Percentiles rank a stretch among this genome's conserved stretches.
Evolutionary conservation across 345 rosid species (phyloP).

Genomic region (Odontarrhena argentea): DNA sequence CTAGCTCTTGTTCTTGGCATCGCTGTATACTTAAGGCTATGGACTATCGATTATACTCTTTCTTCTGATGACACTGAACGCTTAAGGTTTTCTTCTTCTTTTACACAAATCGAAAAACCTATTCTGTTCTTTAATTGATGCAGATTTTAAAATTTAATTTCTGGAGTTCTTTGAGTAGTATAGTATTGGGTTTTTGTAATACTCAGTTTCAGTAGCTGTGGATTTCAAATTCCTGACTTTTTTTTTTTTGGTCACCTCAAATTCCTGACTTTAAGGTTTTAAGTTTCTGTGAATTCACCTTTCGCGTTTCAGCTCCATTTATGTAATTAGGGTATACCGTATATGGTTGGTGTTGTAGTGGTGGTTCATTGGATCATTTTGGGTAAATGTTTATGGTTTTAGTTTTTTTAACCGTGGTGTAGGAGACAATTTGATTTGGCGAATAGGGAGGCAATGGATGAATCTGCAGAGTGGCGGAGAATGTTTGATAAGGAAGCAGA

Average conservation of each 20-base stretch:
- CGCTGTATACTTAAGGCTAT: slow-evolving; percentile 70
- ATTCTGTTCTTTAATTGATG: not conserved
- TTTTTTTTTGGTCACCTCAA: no score
- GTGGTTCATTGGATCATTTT: not conserved
- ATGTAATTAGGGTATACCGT: not conserved
- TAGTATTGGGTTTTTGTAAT: not conserved
- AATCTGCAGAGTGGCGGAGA: slow-evolving; percentile 92
- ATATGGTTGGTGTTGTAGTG: not conserved
- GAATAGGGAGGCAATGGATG: slow-evolving; percentile 90
- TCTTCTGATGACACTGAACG: slow-evolving; percentile 66
- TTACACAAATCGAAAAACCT: not conserved
- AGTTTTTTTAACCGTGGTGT: slow-evolving; percentile 26
- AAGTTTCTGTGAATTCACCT: not conserved
- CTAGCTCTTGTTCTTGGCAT: slow-evolving; percentile 63
- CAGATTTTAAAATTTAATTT: not conserved
- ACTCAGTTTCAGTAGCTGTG: slow-evolving; percentile 6
- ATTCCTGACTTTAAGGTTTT: not conserved
- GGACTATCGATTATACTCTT: slow-evolving; percentile 73
- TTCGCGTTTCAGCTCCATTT: not conserved
- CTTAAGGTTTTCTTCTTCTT: no score
- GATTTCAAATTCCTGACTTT: not conserved
- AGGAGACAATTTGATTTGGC: slow-evolving; percentile 93
- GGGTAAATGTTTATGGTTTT: slow-evolving; percentile 7
- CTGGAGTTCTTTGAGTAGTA: not conserved
- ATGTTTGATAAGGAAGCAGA: slow-evolving; percentile 68